Evolutionary conservation across 2,329 filamentous ascomycete species (phyloP), one percentile per base, ranked within the genome.

Genomic region (Ascochyta fabae): DNA sequence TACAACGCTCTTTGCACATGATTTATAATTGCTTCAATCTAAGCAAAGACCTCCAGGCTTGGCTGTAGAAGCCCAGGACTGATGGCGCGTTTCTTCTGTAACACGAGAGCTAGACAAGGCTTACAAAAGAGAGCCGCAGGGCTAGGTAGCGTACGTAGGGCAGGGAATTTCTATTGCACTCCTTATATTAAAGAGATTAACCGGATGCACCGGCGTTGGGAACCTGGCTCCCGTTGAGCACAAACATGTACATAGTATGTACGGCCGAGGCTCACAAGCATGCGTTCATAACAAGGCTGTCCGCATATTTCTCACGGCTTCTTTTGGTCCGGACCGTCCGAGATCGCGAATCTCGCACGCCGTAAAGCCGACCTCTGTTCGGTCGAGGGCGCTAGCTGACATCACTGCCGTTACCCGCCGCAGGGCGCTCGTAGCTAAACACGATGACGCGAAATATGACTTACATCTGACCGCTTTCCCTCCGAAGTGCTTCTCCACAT

Each of bases 371-470:
- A 53, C 31, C 29, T 53, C 62, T 60, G 48, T 57, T 48, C 57
- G 39, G 27, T 24, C 31, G n/a, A n/a, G 33, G 31, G 38, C 60
- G 58, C 60, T 63, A 64, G 47, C 53, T 64, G 64, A 67, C 66
- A 64, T 66, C 63, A 64, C 62, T 65, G 60, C 62, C 65, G 65
- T 54, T 61, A 56, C 59, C 67, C 67, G 65, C 67, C 59, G 63
- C 64, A 65, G 54, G 39, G 52, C 51, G 47, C 38, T 50, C 52
- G 48, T 50, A 48, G 49, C 51, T 59, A 53, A 52, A 53, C 55
- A 62, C 50, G 52, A 68, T 70, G 67, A 60, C 66, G 61, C 62
- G 58, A 59, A 53, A 50, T 49, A 49, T 43, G 44, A 36, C 49
- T 61, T 60, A 44, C 29, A 45, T 56, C 55, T 59, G 48, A 49